phyloP scores from a whole-genome alignment of 202 grass and related monocot genomes.

The Setaria viridis region DNA sequence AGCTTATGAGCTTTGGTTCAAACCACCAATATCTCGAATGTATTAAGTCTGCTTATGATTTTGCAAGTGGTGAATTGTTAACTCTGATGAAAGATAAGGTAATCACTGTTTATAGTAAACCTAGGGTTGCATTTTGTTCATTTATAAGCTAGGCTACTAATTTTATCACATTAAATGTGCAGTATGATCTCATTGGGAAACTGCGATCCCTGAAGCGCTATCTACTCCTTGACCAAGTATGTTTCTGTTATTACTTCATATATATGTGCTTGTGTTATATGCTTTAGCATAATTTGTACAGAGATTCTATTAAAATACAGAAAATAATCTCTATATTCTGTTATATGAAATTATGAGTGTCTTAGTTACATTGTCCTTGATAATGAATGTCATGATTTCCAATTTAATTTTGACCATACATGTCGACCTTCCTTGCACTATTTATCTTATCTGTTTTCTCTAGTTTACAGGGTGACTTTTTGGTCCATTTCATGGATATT shows the following conservation, averaged over 20 bases:
- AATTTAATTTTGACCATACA: constrained; percentile 36
- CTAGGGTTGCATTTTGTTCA: constrained; percentile 14
- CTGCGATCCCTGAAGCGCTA: constrained; percentile 93
- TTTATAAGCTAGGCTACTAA: constrained; percentile 28
- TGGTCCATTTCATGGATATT: constrained; percentile 99
- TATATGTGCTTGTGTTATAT: not conserved
- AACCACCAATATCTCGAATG: constrained; percentile 98
- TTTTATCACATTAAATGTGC: constrained; percentile 37
- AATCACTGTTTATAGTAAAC: constrained; percentile 23
- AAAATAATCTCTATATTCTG: constrained; percentile 17
- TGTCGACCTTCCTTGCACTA: constrained; percentile 13
- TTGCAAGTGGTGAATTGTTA: constrained; percentile 89
- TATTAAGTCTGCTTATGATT: constrained; percentile 98
- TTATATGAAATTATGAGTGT: constrained; percentile 21
- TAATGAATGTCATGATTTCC: constrained; percentile 23
- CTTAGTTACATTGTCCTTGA: not conserved
- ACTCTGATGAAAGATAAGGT: constrained; percentile 98
- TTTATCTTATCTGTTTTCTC: constrained; percentile 45
- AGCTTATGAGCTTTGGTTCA: constrained; percentile 88
- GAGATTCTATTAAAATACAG: constrained; percentile 11
- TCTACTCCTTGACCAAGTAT: constrained; percentile 94
- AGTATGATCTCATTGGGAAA: constrained; percentile 94
- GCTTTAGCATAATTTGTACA: constrained; percentile 2
- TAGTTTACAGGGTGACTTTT: constrained; percentile 93
- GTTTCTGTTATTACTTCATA: constrained; percentile 40